Evolutionary conservation across 495 filamentous ascomycete genomes (phyloP), one percentile per base, ranked within the genome.

Genomic region (Lasiosphaeris hirsuta): DNA sequence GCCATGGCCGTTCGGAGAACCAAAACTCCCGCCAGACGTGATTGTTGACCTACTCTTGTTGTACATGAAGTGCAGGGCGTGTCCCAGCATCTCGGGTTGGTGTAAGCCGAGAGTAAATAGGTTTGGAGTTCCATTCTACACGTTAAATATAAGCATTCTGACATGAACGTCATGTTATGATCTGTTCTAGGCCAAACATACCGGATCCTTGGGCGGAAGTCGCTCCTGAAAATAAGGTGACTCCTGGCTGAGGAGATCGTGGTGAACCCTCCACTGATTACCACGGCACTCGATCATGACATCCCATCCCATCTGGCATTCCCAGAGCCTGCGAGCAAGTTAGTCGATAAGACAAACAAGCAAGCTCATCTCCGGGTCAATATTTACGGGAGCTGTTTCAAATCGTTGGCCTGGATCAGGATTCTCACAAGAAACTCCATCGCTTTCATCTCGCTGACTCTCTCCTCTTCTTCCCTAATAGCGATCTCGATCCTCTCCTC

Each of bases 11-110:
- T 41, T 15, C 11, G 2, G 23, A 5, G 2, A 30, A 19, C 43
- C 43, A 1, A 41, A 41, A 15, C 10, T 5, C 10, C 17, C 15
- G 18, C 1, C 10, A 13, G 41, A 40, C 17, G 14, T 44, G 33
- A 13, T 52, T 33, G 39, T 9, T 37, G n/a, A 14, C 56, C 50
- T 54, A 61, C 56, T 34, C 30, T 64, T 47, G 34, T 44, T 37
- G 43, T 70, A 70, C 58, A 70, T 67, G 35, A 60, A 70, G 1
- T 55, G 19, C 1, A 70, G 41, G 3, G 49, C 64, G 11, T 43
- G 33, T 5, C n/a, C 50, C 17, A 69, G 41, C 15, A 53, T 54
- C 13, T n/a, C 15, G 4, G 17, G 10, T 35, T 44, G 9, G 36
- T 63, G 58, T 10, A 10, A 7, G 33, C 15, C 5, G 23, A 30